Evolutionary conservation across 495 filamentous ascomycete species (phyloP).

Genomic region (Aspergillus sclerotiicarbonarius): DNA sequence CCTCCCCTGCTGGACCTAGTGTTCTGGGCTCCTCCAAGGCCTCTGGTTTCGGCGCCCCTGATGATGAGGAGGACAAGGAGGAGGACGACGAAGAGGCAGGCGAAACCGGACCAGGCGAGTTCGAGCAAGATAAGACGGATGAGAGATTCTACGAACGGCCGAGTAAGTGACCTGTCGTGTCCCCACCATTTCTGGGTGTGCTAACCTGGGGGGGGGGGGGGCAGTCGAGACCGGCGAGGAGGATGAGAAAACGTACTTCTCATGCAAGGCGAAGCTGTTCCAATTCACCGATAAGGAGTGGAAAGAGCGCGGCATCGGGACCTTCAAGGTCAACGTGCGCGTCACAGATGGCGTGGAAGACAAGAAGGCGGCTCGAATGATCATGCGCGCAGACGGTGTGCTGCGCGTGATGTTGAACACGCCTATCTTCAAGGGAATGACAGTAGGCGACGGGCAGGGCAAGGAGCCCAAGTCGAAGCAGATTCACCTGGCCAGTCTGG

Average conservation of each 20-base stretch:
- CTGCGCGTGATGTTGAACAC: constrained; percentile 86
- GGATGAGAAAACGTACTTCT: constrained; percentile 58
- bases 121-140: constrained; percentile 56
- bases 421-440: constrained; percentile 68
- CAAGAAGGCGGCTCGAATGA: constrained; percentile 60
- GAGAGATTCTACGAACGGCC: constrained; percentile 66
- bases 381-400: constrained; percentile 85
- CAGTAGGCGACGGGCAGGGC: constrained; percentile 58
- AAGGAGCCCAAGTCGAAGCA: constrained; percentile 52
- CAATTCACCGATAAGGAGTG: constrained; percentile 69
- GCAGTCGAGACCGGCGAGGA: constrained; percentile 76
- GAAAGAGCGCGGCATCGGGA: constrained; percentile 83
- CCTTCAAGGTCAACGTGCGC: constrained; percentile 80
- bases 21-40: constrained; percentile 55
- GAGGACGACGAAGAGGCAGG: constrained; percentile 41
- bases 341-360: constrained; percentile 48
- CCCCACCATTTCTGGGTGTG: background rate
- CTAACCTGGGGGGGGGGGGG: background rate
- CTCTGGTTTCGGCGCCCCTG: constrained; percentile 70
- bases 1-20: constrained; percentile 55
- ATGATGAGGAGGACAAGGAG: constrained; percentile 58
- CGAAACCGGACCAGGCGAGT: constrained; percentile 47
- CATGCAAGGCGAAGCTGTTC: constrained; percentile 74
- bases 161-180: constrained; percentile 45
- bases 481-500: constrained; percentile 61